Evolutionary conservation across 192 early-diverging fungal species (phyloP), one percentile per base, ranked within the genome.

Genomic region (Coemansia sp.): DNA sequence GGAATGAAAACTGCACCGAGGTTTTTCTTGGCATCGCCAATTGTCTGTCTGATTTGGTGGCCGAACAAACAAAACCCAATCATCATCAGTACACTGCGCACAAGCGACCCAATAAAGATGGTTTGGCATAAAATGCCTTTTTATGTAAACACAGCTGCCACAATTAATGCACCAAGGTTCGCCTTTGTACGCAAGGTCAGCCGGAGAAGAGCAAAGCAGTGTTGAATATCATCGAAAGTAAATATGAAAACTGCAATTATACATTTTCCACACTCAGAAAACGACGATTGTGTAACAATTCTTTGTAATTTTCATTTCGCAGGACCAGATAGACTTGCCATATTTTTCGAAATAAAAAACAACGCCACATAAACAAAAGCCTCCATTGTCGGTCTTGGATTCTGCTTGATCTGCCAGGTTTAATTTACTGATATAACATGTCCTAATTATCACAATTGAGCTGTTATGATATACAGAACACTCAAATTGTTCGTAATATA

Each of bases 351-450:
- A 23, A 26, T 7, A 2, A 26, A 51, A 51, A 15, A 2, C 37
- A 13, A 23, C 48, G 48, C 48, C 48, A 51, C 48, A 15, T 15
- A 51, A 51, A 51, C 48, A 51, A 51, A 51, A 51, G 25, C 21
- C 40, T 43, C 40, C n/a, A n/a, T n/a, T n/a, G n/a, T n/a, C n/a
- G n/a, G n/a, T n/a, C n/a, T n/a, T n/a, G n/a, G n/a, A n/a, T n/a
- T n/a, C n/a, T n/a, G n/a, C n/a, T n/a, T n/a, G n/a, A n/a, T n/a
- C n/a, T n/a, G n/a, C n/a, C n/a, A n/a, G n/a, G n/a, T n/a, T 13
- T 13, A 52, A 52, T 52, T 52, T 52, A 4, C 12, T 52, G 12
- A 56, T 26, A 3, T 56, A 15, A 26, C 23, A 25, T 30, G 34
- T 13, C 55, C 28, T 12, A 20, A 34, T 57, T 20, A 2, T 29